These are phyloP conservation scores for Pyrenochaeta sp. DNA, from an alignment of 2,329 filamentous ascomycete species.

Conservation along the genomic window DNA sequence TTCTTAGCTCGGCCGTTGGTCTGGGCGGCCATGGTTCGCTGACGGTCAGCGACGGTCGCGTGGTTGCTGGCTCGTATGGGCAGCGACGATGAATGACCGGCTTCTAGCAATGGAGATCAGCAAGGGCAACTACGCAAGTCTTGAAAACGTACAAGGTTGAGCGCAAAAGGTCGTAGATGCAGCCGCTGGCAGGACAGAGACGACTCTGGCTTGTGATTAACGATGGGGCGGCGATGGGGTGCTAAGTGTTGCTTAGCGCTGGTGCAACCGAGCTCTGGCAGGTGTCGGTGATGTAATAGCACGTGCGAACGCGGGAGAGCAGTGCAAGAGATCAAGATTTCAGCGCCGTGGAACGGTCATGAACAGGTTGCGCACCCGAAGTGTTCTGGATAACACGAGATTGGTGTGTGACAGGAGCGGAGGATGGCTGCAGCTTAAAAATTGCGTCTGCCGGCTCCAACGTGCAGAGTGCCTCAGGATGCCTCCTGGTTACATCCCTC, in stretches of 20 bases:
- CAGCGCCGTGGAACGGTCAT: background rate
- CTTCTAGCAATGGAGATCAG: background rate
- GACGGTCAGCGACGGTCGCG: slow-evolving; percentile 21
- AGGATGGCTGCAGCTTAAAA: background rate
- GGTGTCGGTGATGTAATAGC: slow-evolving; percentile 36
- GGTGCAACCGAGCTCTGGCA: slow-evolving; percentile 26
- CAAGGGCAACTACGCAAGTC: background rate
- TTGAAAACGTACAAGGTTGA: background rate
- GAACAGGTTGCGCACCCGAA: background rate
- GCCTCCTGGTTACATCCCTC: background rate
- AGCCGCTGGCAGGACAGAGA: background rate
- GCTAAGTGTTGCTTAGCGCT: slow-evolving; percentile 18
- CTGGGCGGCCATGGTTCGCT: slow-evolving; percentile 45
- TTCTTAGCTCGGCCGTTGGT: slow-evolving; percentile 50
- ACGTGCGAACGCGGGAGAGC: slow-evolving; percentile 35
- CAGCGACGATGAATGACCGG: background rate
- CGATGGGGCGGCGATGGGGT: slow-evolving; percentile 18
- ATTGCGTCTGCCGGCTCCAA: no score
- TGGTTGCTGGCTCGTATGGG: slow-evolving; percentile 12
- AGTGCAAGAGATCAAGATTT: slow-evolving; percentile 21
- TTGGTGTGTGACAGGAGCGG: background rate
- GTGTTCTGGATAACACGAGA: background rate
- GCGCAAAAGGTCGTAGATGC: background rate
- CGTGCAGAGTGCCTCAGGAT: background rate
- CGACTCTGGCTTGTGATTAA: slow-evolving; percentile 17